Evolutionary conservation across 495 filamentous ascomycete genomes (phyloP), one percentile per base, ranked within the genome.

Genomic region (Penicilliopsis zonata): DNA sequence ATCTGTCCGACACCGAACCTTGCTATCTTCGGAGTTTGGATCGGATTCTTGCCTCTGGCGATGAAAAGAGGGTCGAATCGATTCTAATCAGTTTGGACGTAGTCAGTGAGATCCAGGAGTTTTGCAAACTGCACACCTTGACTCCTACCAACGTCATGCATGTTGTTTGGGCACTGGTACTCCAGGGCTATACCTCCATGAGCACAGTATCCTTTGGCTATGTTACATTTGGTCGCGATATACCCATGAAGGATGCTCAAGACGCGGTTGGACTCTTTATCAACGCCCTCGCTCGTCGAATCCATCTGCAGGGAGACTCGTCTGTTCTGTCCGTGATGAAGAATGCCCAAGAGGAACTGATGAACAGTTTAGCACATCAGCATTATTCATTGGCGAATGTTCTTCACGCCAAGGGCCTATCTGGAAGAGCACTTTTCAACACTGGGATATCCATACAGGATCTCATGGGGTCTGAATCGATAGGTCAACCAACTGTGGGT

Each of bases 151-250:
- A 13, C 23, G 4, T 56, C 25, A 34, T 65, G 22, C 56, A 67
- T 21, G 42, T 59, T 16, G 56, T 49, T 5, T 69, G 66, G 66
- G 55, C 52, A 8, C 27, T 69, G 8, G 52, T 67, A 0, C 46
- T 69, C 19, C 40, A 49, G 18, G 41, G 35, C 10, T 67, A 66
- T 36, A 61, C 61, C 9, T 51, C 48, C 5, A 52, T 52, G 9
- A 49, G 62, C 17, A 44, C 57, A 13, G 49, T 68, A 13, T 55
- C 50, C 32, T 71, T 70, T 43, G 65, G 63, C 1, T 54, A 48
- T 33, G 42, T 53, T 14, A 36, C 36, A 9, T 55, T 54, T 10
- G 54, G 54, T 16, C 33, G 53, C 17, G 42, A 47, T 29, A 28
- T 38, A 9, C 41, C 46, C 1, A 18, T 39, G 1, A 23, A 15